These are phyloP conservation scores for Novakomyces olei DNA, from an alignment of 805 yeast species.

Conservation along the genomic window DNA sequence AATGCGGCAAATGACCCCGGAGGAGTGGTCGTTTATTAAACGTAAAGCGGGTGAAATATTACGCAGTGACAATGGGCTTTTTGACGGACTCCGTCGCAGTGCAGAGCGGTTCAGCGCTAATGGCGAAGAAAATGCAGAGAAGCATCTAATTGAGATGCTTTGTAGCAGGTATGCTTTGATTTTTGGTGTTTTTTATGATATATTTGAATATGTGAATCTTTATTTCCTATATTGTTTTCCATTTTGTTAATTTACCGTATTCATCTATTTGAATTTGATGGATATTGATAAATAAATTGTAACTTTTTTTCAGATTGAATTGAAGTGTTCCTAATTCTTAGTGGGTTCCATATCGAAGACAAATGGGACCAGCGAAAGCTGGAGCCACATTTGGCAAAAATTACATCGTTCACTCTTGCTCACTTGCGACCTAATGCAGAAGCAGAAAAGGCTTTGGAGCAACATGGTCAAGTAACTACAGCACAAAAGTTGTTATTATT, in stretches of 20 bases:
- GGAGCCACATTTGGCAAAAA: conserved; percentile 27
- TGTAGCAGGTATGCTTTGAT: too few species aligned
- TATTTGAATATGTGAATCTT: too few species aligned
- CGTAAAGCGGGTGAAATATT: not conserved
- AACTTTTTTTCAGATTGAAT: too few species aligned
- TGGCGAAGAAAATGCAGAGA: conserved; percentile 60
- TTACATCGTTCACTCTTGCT: not conserved
- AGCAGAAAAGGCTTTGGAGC: not conserved
- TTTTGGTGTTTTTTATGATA: too few species aligned
- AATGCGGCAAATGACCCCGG: too few species aligned
- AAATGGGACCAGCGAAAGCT: conserved; percentile 68
- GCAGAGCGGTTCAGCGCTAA: not conserved
- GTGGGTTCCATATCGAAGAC: conserved; percentile 48
- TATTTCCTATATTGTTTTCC: too few species aligned
- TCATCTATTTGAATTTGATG: too few species aligned
- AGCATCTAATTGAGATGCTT: conserved; percentile 77
- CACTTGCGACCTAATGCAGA: not conserved
- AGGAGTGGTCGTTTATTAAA: not conserved
- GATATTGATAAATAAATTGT: too few species aligned
- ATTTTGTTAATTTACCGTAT: too few species aligned
- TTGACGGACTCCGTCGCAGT: not conserved
- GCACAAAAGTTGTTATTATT: conserved; percentile 48
- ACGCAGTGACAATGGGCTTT: not conserved
- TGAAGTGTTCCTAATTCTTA: too few species aligned
- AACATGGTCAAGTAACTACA: conserved; percentile 11